Percentiles rank a stretch among this genome's conserved stretches.
phyloP scores from a whole-genome alignment of 352 stramenopile species.

The Phytophthora syringae region DNA sequence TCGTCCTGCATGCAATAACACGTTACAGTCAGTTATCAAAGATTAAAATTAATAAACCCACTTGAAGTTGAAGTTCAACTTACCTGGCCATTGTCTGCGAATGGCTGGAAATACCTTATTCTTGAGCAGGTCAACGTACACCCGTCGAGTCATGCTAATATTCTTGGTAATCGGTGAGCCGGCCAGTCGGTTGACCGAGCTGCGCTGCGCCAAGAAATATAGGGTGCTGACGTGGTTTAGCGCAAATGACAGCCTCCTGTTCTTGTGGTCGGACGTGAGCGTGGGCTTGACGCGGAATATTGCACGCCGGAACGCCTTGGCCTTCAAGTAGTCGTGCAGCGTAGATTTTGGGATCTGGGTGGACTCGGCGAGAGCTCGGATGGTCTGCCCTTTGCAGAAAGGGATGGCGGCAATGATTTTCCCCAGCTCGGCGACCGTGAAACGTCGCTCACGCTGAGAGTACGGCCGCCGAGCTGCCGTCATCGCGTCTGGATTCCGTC shows the following conservation, averaged over 20 bases:
- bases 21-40: conserved; percentile 4
- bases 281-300: not conserved
- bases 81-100: conserved; percentile 13
- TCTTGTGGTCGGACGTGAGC: not conserved
- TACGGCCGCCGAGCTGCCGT: not conserved
- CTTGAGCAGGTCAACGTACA: conserved; percentile 11
- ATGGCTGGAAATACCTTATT: conserved; percentile 19
- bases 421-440: not conserved
- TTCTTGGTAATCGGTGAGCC: conserved; percentile 15
- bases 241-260: conserved; percentile 1
- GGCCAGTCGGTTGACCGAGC: not conserved
- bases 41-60: not conserved
- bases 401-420: not conserved
- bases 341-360: not conserved
- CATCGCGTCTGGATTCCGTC: not conserved
- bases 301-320: not conserved
- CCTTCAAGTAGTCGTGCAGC: not conserved
- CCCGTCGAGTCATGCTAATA: conserved; percentile 5
- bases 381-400: not conserved
- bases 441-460: not conserved
- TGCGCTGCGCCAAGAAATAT: not conserved
- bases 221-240: not conserved
- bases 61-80: conserved; percentile 1
- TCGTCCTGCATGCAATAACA: conserved; percentile 4
- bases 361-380: not conserved